Evolutionary conservation across 345 rosid species (phyloP).

Genomic region (Lumnitzera littorea): DNA sequence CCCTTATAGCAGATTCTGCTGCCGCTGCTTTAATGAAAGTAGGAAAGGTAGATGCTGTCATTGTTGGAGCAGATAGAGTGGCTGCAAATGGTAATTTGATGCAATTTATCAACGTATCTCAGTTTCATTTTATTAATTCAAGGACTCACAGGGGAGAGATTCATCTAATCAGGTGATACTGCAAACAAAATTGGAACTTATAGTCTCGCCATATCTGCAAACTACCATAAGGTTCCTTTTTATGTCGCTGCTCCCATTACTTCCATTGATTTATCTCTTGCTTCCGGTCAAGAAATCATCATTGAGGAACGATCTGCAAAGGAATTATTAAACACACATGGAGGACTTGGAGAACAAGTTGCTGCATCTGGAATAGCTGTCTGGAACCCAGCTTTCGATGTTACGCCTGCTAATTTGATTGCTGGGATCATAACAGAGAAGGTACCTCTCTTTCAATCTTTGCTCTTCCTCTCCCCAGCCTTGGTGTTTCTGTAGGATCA

Average conservation of each 20-base stretch:
- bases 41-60: slow-evolving; percentile 60
- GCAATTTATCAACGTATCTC: slow-evolving; percentile 1
- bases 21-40: slow-evolving; percentile 91
- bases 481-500: background rate
- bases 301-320: slow-evolving; percentile 80
- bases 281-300: slow-evolving; percentile 65
- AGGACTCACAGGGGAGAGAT: background rate
- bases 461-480: background rate
- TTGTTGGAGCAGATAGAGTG: slow-evolving; percentile 95
- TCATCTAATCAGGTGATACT: slow-evolving; percentile 55
- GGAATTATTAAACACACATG: slow-evolving; percentile 63
- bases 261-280: slow-evolving; percentile 71
- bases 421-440: slow-evolving; percentile 80
- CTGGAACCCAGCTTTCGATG: slow-evolving; percentile 98
- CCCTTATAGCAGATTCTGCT: slow-evolving; percentile 89
- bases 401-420: slow-evolving; percentile 74
- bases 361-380: slow-evolving; percentile 86
- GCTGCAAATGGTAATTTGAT: slow-evolving; percentile 64
- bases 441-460: slow-evolving; percentile 27
- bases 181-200: slow-evolving; percentile 98
- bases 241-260: slow-evolving; percentile 91
- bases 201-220: slow-evolving; percentile 82
- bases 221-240: slow-evolving; percentile 61
- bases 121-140: background rate
- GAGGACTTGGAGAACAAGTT: slow-evolving; percentile 97